These are phyloP conservation scores for Aspergillus unguis DNA, from an alignment of 2,329 filamentous ascomycete species.

Conservation along the genomic window DNA sequence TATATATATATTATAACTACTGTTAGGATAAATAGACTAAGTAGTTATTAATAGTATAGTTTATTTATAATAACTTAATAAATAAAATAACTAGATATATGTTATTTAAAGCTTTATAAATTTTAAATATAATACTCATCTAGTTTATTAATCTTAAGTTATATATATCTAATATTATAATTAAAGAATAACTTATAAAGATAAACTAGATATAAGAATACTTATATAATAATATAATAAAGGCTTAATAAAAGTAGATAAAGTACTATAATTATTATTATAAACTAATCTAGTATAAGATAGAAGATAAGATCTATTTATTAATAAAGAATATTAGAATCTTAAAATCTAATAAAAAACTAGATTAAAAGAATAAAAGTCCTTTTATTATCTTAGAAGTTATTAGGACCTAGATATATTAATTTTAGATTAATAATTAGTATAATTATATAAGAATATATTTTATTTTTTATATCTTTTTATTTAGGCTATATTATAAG, in stretches of 20 bases:
- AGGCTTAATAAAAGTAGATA: too few species aligned
- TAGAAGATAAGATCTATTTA: too few species aligned
- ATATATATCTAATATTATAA: neutral
- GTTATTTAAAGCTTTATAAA: neutral
- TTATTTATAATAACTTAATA: neutral
- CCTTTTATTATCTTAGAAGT: too few species aligned
- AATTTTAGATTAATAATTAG: too few species aligned
- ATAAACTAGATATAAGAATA: neutral
- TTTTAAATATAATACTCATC: neutral
- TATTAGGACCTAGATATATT: too few species aligned
- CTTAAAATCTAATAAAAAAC: too few species aligned
- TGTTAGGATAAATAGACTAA: neutral
- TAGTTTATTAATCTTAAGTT: neutral
- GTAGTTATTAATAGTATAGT: neutral
- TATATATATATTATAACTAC: neutral
- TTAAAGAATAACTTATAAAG: neutral
- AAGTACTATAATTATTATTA: neutral
- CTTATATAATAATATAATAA: neutral
- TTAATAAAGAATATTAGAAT: too few species aligned
- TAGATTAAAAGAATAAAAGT: too few species aligned
- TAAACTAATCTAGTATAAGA: too few species aligned
- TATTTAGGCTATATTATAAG: too few species aligned
- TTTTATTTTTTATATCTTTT: too few species aligned
- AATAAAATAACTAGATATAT: neutral
- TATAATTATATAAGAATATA: too few species aligned